A percentile compares a stretch with the other conserved stretches of the same genome.
Evolutionary conservation across 2,329 filamentous ascomycete species (phyloP).

Genomic region (Colletotrichum nymphaeae): DNA sequence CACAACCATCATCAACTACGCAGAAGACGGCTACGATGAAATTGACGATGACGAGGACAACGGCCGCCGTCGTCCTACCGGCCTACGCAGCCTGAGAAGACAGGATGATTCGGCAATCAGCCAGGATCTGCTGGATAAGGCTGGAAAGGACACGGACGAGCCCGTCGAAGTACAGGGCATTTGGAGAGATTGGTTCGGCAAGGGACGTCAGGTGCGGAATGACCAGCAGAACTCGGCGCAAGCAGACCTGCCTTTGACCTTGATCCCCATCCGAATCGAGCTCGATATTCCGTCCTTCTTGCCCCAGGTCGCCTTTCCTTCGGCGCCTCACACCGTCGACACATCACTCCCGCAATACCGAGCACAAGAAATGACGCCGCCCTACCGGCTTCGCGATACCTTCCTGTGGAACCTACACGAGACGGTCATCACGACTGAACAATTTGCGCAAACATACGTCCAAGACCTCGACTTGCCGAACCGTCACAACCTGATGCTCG

Average conservation of each 20-base stretch:
- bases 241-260: constrained; percentile 83
- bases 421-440: constrained; percentile 91
- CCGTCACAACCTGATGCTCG: constrained; percentile 73
- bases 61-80: constrained; percentile 81
- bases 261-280: constrained; percentile 97
- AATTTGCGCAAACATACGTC: constrained; percentile 91
- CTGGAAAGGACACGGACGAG: constrained; percentile 82
- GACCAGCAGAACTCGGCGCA: constrained; percentile 72
- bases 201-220: constrained; percentile 66
- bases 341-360: constrained; percentile 83
- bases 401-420: constrained; percentile 99
- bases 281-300: constrained; percentile 86
- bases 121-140: constrained; percentile 76
- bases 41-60: constrained; percentile 79
- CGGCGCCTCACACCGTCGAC: constrained; percentile 67
- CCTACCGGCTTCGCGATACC: constrained; percentile 91
- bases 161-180: constrained; percentile 90
- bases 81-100: constrained; percentile 83
- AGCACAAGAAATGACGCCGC: constrained; percentile 80
- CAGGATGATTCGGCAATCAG: constrained; percentile 70
- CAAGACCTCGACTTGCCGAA: constrained; percentile 94
- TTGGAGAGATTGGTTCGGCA: constrained; percentile 96
- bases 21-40: constrained; percentile 94
- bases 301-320: constrained; percentile 73
- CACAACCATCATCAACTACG: constrained; percentile 96